Conservation (phyloP, 2,329 filamentous ascomycete genomes). For the Aspergillus sojae region DNA sequence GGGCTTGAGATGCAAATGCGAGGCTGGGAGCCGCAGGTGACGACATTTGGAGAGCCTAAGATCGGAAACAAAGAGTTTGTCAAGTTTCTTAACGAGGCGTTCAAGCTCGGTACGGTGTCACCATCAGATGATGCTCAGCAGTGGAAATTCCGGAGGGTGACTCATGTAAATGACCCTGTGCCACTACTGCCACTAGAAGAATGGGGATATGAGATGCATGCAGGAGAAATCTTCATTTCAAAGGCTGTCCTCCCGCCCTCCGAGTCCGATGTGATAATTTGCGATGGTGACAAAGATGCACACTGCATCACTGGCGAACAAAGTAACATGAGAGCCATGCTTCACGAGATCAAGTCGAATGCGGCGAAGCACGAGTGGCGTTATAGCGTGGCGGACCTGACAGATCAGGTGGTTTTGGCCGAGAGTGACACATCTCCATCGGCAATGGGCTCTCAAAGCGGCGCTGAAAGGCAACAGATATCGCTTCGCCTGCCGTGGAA, state of each 20-base stretch:
- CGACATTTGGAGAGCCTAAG: conserved; percentile 88
- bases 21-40: conserved; percentile 77
- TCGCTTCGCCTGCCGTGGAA: conserved; percentile 22
- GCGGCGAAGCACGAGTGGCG: not conserved
- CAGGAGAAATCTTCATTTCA: conserved; percentile 83
- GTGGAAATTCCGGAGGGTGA: conserved; percentile 71
- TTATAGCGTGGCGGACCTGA: not conserved
- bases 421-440: not conserved
- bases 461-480: conserved; percentile 9
- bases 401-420: not conserved
- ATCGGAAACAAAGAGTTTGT: conserved; percentile 59
- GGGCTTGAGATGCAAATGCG: conserved; percentile 76
- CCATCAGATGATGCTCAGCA: conserved; percentile 17
- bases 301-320: conserved; percentile 69
- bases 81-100: conserved; percentile 57
- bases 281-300: conserved; percentile 70
- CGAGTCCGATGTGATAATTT: conserved; percentile 69
- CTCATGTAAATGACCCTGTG: conserved; percentile 84
- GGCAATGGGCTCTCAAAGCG: not conserved
- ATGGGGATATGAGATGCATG: conserved; percentile 86
- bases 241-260: conserved; percentile 71
- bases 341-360: not conserved
- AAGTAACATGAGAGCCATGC: conserved; percentile 8
- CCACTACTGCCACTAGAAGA: conserved; percentile 82
- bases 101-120: conserved; percentile 38